phyloP scores from a whole-genome alignment of 202 grass and related monocot species.

The Alloteropsis angusta region DNA sequence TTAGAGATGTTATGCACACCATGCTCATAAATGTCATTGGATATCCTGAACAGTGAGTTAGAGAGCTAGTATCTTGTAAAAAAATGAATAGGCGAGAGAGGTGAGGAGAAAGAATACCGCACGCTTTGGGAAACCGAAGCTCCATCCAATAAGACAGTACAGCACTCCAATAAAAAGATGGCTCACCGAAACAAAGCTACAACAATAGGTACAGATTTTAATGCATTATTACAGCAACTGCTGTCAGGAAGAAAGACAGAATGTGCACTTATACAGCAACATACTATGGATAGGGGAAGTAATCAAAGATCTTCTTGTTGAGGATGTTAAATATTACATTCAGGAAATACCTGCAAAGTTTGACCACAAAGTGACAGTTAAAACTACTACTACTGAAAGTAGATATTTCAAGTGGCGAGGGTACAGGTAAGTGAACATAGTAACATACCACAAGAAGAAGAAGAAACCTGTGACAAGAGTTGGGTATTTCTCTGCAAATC shows the following conservation, averaged over 20 bases:
- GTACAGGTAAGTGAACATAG: conserved; percentile 5
- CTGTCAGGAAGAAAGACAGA: conserved; percentile 14
- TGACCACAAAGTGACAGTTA: neutral
- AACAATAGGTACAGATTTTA: conserved; percentile 9
- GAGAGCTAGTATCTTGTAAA: neutral
- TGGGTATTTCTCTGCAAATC: conserved; percentile 56
- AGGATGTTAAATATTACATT: conserved; percentile 98
- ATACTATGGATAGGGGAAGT: conserved; percentile 93
- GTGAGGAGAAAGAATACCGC: conserved; percentile 46
- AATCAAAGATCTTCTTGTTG: conserved; percentile 95
- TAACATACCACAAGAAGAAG: conserved; percentile 86
- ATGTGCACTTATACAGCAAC: conserved; percentile 2
- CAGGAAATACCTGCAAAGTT: conserved; percentile 67
- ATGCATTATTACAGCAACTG: conserved; percentile 8
- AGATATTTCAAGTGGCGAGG: neutral
- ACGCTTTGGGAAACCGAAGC: conserved; percentile 67
- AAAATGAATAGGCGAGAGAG: neutral
- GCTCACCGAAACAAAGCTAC: conserved; percentile 75
- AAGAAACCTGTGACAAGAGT: conserved; percentile 86
- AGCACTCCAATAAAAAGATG: conserved; percentile 69
- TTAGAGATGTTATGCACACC: neutral
- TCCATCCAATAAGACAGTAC: conserved; percentile 77
- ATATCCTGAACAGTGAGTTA: neutral
- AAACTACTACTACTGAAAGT: neutral
- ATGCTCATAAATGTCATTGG: neutral